These are phyloP conservation scores for Hericium coralloides DNA, from an alignment of 768 basidiomycete species.

Conservation along the genomic window DNA sequence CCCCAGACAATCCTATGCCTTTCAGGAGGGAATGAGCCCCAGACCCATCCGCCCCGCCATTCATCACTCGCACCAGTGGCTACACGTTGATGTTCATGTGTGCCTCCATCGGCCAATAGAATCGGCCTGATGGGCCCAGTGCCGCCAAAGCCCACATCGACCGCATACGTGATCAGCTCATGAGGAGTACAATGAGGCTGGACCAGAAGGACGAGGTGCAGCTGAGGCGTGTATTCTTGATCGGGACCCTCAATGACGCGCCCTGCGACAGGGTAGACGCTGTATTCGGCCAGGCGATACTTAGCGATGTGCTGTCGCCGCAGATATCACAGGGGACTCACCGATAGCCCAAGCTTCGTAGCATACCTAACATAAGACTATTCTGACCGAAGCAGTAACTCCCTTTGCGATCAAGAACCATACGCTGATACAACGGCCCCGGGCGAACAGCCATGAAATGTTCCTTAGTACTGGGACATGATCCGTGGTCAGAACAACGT, in stretches of 20 bases:
- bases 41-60: background rate
- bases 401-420: slow-evolving; percentile 1
- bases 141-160: slow-evolving; percentile 12
- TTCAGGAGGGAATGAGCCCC: slow-evolving; percentile 3
- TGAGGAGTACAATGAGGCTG: background rate
- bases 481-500: background rate
- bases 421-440: background rate
- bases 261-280: background rate
- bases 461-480: background rate
- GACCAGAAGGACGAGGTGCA: background rate
- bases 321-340: background rate
- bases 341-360: slow-evolving; percentile 10
- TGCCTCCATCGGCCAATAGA: background rate
- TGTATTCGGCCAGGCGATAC: background rate
- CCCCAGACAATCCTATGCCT: slow-evolving; percentile 2
- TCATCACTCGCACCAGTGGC: background rate
- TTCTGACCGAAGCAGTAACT: slow-evolving; percentile 10
- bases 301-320: background rate
- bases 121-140: slow-evolving; percentile 8
- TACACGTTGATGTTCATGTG: background rate
- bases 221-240: background rate
- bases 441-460: background rate
- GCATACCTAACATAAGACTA: slow-evolving; percentile 6
- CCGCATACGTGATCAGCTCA: slow-evolving; percentile 5
- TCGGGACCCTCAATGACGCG: background rate